These are phyloP conservation scores for Selaginella moellendorffii DNA, from an alignment of 75 land plant species.

Conservation along the genomic window DNA sequence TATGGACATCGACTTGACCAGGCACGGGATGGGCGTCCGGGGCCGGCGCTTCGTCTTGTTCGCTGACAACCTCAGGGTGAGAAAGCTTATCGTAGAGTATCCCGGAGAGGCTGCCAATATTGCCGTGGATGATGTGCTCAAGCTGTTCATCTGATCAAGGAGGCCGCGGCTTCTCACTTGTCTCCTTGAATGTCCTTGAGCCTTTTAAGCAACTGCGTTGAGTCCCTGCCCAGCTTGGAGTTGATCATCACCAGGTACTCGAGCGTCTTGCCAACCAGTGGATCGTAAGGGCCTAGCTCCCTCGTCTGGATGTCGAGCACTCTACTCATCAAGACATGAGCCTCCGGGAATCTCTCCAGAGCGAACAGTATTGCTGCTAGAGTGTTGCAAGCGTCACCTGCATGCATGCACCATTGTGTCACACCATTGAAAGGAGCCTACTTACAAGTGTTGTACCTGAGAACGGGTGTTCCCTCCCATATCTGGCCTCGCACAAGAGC, in stretches of 20 bases:
- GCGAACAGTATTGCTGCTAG: constrained; percentile 48
- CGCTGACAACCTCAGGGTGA: neutral
- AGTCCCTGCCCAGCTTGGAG: constrained; percentile 50
- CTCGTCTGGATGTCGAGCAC: constrained; percentile 57
- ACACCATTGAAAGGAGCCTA: neutral
- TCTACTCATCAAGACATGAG: constrained; percentile 35
- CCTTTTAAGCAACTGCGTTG: constrained; percentile 33
- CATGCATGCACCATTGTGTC: too few species aligned
- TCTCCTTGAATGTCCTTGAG: constrained; percentile 23
- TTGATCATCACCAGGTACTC: constrained; percentile 41
- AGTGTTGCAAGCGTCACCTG: constrained; percentile 78
- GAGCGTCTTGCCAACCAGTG: constrained; percentile 38
- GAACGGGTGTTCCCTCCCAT: constrained; percentile 39
- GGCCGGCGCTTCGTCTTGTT: neutral
- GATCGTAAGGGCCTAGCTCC: constrained; percentile 51
- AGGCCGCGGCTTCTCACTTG: too few species aligned
- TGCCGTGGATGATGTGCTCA: neutral
- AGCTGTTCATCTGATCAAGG: neutral
- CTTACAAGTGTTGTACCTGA: constrained; percentile 32
- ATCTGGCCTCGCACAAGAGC: constrained; percentile 53
- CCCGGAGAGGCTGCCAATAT: neutral
- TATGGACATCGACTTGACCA: neutral
- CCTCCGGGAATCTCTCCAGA: constrained; percentile 31
- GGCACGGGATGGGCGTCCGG: neutral
- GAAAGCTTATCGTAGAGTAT: neutral